Base-by-base conservation (phyloP, 2,329 filamentous ascomycete genomes). In the Aureobasidium sp. region DNA sequence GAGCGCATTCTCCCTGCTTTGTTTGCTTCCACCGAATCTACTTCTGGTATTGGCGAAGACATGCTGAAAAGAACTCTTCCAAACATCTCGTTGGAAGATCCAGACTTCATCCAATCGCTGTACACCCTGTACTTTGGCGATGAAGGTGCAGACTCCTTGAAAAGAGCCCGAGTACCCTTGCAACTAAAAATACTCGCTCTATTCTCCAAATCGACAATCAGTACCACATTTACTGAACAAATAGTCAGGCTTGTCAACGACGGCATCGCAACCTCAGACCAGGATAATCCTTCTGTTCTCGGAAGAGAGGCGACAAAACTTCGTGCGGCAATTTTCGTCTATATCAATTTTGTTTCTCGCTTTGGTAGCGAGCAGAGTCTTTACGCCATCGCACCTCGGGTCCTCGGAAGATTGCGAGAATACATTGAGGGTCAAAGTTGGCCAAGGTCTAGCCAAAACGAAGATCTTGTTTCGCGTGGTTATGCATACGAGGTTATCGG, bases 401-500 rank as follows among this genome's bases (percentile, higher is more conserved):
- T 94, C 3, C 81, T 95, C 16, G 70, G 78, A 7, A 79, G 83
- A 40, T 72, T 97, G 61, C 79, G 79, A 58, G 77, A 80, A 21
- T 96, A 89, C 64, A 83, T 95, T 52, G 78, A 85, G 58, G 77
- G 79, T 27, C 88, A 94, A 67, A 90, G 90, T 5, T 96, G 90
- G 90, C 90, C 90, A 2, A 72, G 72, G 17, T 79, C 84, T 1
- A 71, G 71, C 30, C 65, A 68, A 3, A 75, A 75, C 40, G 74
- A 80, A 49, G 78, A 81, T 58, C 72, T 84, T 51, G 77, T 79
- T 3, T 74, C 95, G 38, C 82, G 91, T 35, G 84, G 84, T 5
- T 84, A 86, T 63, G 90, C 86, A 1, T 97, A 96, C 67, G 91
- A 97, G 66, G 90, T 88, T 0, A 88, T 97, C 34, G 93, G 91